phyloP scores from a whole-genome alignment of 495 filamentous ascomycete genomes.

The Penicillium paradoxum region DNA sequence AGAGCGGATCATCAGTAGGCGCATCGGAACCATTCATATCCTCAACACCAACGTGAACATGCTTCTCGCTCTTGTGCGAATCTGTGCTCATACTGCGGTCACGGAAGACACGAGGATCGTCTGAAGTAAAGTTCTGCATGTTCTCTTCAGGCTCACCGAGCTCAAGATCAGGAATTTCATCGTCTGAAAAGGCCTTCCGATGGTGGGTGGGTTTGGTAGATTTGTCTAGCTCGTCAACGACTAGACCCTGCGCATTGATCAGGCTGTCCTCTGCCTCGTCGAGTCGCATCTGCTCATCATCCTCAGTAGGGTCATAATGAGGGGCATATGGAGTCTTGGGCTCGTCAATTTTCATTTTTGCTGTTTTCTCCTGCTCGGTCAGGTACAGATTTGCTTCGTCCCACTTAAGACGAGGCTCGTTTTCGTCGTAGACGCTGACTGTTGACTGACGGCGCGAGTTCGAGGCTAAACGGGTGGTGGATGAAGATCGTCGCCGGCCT shows the following conservation, averaged over 20 bases:
- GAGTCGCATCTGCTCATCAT: conserved; percentile 64
- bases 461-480: conserved; percentile 52
- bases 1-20: conserved; percentile 51
- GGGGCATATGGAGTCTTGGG: conserved; percentile 95
- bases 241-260: conserved; percentile 52
- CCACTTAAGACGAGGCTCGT: conserved; percentile 81
- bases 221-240: conserved; percentile 72
- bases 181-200: conserved; percentile 46
- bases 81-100: conserved; percentile 44
- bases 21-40: conserved; percentile 46
- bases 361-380: conserved; percentile 87
- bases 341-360: conserved; percentile 98
- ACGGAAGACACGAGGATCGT: conserved; percentile 41
- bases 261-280: conserved; percentile 36
- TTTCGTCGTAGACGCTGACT: conserved; percentile 45
- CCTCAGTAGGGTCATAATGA: conserved; percentile 84
- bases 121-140: conserved; percentile 22
- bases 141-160: conserved; percentile 89
- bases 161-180: conserved; percentile 87
- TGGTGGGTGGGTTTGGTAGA: conserved; percentile 25
- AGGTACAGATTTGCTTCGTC: conserved; percentile 96
- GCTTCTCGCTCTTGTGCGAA: conserved; percentile 58
- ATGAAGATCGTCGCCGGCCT: conserved; percentile 81
- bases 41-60: conserved; percentile 70
- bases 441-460: conserved; percentile 67